Evolutionary conservation across 1,284 basidiomycete species (phyloP), one percentile per base, ranked within the genome.

Genomic region (Bjerkandera adusta): DNA sequence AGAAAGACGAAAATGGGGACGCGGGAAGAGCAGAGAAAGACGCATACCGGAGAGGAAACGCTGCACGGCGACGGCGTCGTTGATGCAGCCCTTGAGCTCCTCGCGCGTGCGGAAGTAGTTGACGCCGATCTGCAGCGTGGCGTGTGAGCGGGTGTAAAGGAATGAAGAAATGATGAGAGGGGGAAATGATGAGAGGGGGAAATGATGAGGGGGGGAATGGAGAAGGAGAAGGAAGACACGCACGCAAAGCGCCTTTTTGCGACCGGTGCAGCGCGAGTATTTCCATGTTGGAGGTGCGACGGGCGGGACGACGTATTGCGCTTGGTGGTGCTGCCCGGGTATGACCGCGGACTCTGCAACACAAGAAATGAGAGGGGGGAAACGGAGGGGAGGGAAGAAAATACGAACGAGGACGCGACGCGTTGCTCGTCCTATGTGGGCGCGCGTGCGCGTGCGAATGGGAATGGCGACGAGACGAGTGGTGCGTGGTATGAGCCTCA

Each of bases 81-180:
- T 94, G 57, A 92, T 77, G 56, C 92, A 94, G 4, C 92, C 91
- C 1, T 71, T 67, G 6, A 94, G 73, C 54, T 79, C 78, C 44
- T 79, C 75, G 1, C 58, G 57, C 48, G 80, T 77, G 0, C 89
- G 85, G 10, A 59, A 60, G 60, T 94, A 95, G 65, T 93, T 93
- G 57, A 93, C 84, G 0, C 86, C 88, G 53, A 90, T 83, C 84
- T 83, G 32, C 4, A 29, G 34, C 18, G 10, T 21, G 36, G n/a
- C 27, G 20, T 24, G 43, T 40, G 16, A 6, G n/a, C 11, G 22
- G 21, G 25, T 30, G 25, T 22, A 45, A 27, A 38, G 16, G 25
- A 30, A n/a, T n/a, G 27, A n/a, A n/a, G n/a, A n/a, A n/a, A n/a
- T n/a, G n/a, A n/a, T n/a, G n/a, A n/a, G n/a, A n/a, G n/a, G n/a